phyloP scores from a whole-genome alignment of 2,329 filamentous ascomycete genomes.

The Onygena corvina region DNA sequence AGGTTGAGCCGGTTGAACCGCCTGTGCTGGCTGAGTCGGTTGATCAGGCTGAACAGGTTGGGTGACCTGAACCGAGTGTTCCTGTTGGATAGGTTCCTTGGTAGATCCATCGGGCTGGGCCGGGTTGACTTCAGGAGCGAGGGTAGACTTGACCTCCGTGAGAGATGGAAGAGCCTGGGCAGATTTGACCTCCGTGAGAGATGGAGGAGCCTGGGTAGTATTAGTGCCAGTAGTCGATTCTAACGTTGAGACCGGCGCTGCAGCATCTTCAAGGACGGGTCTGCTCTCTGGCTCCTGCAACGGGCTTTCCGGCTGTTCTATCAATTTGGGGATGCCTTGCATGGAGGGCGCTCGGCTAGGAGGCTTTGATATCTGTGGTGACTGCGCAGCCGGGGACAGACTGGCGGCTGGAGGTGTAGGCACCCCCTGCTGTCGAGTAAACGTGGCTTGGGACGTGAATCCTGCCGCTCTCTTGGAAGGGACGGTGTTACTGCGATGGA shows the following conservation, averaged over 20 bases:
- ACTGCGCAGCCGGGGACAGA: constrained; percentile 20
- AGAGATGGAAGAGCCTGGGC: not conserved
- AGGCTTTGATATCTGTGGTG: constrained; percentile 20
- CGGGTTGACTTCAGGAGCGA: not conserved
- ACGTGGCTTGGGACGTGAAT: constrained; percentile 21
- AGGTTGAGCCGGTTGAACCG: not conserved
- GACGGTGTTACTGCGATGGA: constrained; percentile 80
- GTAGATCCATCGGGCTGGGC: not conserved
- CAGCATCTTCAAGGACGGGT: not conserved
- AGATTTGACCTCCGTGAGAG: not conserved
- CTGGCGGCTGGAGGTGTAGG: constrained; percentile 36
- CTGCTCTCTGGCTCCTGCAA: constrained; percentile 10
- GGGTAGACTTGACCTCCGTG: not conserved
- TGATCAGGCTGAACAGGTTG: not conserved
- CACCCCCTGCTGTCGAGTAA: constrained; percentile 10
- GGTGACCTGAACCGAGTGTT: not conserved
- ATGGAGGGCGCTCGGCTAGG: constrained; percentile 21
- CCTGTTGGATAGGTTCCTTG: no score
- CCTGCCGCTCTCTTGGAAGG: constrained; percentile 60
- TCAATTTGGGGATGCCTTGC: constrained; percentile 10
- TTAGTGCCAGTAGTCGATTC: not conserved
- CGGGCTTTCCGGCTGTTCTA: constrained; percentile 5
- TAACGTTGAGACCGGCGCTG: not conserved
- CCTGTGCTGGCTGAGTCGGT: not conserved
- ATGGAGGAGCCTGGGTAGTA: not conserved